Conservation (phyloP, 1,284 basidiomycete genomes). For the Marasmius oreades region DNA sequence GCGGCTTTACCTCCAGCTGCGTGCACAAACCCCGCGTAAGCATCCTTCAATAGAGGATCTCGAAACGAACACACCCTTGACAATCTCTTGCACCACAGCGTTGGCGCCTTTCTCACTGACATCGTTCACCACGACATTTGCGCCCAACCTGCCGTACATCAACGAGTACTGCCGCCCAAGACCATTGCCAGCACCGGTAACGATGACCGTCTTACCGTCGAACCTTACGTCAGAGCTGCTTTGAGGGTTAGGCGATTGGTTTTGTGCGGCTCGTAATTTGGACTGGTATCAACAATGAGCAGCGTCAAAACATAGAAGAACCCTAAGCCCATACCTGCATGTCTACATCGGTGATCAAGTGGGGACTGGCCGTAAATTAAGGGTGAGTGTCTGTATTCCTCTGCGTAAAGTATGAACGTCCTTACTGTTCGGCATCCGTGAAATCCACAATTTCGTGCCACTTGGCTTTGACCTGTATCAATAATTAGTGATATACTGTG, state of each 20-base stretch:
- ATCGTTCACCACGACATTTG: slow-evolving; percentile 97
- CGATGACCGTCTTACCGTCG: slow-evolving; percentile 88
- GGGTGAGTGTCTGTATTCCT: too few species aligned
- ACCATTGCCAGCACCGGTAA: slow-evolving; percentile 93
- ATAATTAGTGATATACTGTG: slow-evolving; percentile 6
- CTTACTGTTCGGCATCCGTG: slow-evolving; percentile 71
- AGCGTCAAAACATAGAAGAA: neutral
- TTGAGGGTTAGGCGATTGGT: slow-evolving; percentile 72
- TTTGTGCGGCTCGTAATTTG: slow-evolving; percentile 68
- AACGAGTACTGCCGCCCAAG: slow-evolving; percentile 91
- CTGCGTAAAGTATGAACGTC: neutral
- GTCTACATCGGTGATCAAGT: slow-evolving; percentile 68
- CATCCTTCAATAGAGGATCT: slow-evolving; percentile 4
- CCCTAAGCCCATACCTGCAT: slow-evolving; percentile 41
- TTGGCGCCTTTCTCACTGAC: slow-evolving; percentile 84
- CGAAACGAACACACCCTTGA: slow-evolving; percentile 51
- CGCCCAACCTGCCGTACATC: slow-evolving; percentile 89
- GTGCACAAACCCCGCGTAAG: neutral
- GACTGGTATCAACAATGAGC: slow-evolving; percentile 33
- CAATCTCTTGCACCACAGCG: slow-evolving; percentile 85
- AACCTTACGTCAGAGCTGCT: slow-evolving; percentile 73
- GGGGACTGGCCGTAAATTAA: slow-evolving; percentile 45
- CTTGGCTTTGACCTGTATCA: slow-evolving; percentile 64
- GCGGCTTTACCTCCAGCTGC: slow-evolving; percentile 87
- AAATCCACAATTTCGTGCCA: slow-evolving; percentile 88